Base-by-base conservation (phyloP, 2,329 filamentous ascomycete species). In the Aspergillus sp. region DNA sequence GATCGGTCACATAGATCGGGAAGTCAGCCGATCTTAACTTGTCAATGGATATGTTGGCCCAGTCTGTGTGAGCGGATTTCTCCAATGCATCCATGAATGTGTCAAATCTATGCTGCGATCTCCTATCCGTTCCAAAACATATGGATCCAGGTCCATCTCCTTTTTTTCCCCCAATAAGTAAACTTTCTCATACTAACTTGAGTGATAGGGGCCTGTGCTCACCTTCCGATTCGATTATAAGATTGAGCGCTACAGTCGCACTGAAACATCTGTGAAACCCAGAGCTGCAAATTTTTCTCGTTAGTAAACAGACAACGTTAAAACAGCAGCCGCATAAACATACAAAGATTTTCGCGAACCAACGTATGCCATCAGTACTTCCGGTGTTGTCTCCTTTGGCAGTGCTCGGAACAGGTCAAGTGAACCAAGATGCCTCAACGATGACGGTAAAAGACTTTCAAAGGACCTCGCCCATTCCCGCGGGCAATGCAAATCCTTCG, bases 351-450 rank as follows among this genome's bases (percentile, higher is more conserved):
- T 70, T 55, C 69, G 65, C 43, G 69, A 71, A 3, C 72, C 72
- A 34, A 73, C 66, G 62, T 74, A 73, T 24, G 68, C 71, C 72
- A 74, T 73, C 64, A 74, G 67, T 22, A 74, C 72, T 52, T 74
- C 72, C 50, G 71, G 71, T 7, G 67, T 53, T 9, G 68, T 69
- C 47, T 70, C 71, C 22, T 66, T 66, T 18, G 72, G 71, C 17
- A 74, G 59, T 62, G 66, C 70, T 52, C 71, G 69, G 56, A 74
- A 74, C 17, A 73, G 58, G 49, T 74, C 71, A 44, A 73, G 60
- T 12, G 68, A 63, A 12, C 71, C 71, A 39, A 70, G 64, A 64
- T 68, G 71, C 57, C 68, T 68, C 24, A 73, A 59, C 53, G 69
- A 66, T 9, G 66, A 59, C 4, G 71, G 71, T 4, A 74, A 56